A percentile compares a stretch with the other conserved stretches of the same genome.
phyloP scores from a whole-genome alignment of 2,329 filamentous ascomycete genomes.

The Lithohypha guttulata region DNA sequence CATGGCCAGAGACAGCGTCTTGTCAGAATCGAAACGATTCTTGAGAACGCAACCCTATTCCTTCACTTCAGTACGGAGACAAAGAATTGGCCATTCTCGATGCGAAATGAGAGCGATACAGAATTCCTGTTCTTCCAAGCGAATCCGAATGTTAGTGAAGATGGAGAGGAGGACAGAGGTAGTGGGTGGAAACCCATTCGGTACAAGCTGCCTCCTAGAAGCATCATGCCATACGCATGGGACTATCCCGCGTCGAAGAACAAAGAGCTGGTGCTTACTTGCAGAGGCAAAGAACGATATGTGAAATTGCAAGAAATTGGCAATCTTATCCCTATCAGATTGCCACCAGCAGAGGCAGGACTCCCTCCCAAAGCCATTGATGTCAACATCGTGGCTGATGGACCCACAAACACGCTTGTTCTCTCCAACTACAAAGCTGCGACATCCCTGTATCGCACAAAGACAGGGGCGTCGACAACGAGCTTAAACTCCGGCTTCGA shows the following conservation, averaged over 20 bases:
- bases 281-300: conserved; percentile 71
- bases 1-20: conserved; percentile 80
- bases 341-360: conserved; percentile 54
- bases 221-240: conserved; percentile 99
- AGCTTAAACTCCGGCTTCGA: conserved; percentile 66
- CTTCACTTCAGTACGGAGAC: conserved; percentile 80
- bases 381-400: conserved; percentile 89
- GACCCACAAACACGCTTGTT: conserved; percentile 88
- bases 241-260: conserved; percentile 97
- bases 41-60: conserved; percentile 91
- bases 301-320: conserved; percentile 95
- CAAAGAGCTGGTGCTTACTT: conserved; percentile 78
- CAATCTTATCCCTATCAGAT: conserved; percentile 87
- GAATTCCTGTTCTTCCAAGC: conserved; percentile 96
- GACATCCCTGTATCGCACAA: conserved; percentile 78
- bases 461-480: conserved; percentile 43
- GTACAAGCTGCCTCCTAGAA: conserved; percentile 82
- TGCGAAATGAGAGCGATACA: conserved; percentile 94
- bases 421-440: conserved; percentile 88
- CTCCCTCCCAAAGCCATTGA: conserved; percentile 77
- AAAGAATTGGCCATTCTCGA: conserved; percentile 96
- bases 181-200: conserved; percentile 87
- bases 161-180: conserved; percentile 60
- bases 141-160: conserved; percentile 84
- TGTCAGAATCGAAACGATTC: conserved; percentile 74